phyloP scores from a whole-genome alignment of 2,329 filamentous ascomycete species.

The Xylariaceae sp. region DNA sequence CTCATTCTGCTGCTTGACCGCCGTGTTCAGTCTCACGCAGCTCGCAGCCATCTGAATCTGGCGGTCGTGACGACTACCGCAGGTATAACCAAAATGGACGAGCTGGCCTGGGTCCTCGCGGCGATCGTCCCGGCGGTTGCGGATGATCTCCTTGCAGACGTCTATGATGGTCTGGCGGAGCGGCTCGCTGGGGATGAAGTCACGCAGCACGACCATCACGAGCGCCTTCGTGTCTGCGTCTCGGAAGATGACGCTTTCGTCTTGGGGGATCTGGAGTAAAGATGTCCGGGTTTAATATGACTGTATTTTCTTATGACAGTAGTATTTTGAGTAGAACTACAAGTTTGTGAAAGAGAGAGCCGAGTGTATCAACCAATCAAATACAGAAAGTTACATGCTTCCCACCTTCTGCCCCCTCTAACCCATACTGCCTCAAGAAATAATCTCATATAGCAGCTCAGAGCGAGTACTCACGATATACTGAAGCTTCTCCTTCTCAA shows the following conservation, averaged over 20 bases:
- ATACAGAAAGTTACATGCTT: no score
- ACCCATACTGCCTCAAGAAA: no score
- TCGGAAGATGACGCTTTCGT: constrained; percentile 23
- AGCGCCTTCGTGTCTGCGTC: constrained; percentile 20
- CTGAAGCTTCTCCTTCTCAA: constrained; percentile 11
- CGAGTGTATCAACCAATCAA: no score
- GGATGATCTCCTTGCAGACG: constrained; percentile 14
- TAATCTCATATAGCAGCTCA: no score
- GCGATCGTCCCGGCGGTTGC: constrained; percentile 10
- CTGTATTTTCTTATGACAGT: no score
- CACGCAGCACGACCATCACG: constrained; percentile 19
- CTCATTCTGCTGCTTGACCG: constrained; percentile 4
- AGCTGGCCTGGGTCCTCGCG: constrained; percentile 8
- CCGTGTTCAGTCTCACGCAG: constrained; percentile 2
- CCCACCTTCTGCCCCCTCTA: no score
- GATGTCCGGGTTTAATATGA: no score
- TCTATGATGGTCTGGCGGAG: constrained; percentile 13
- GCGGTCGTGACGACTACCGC: constrained; percentile 8
- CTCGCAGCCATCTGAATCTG: constrained; percentile 10
- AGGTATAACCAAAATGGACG: constrained; percentile 21
- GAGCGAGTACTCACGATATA: constrained; percentile 10
- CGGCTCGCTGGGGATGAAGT: constrained; percentile 17
- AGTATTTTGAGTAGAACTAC: no score
- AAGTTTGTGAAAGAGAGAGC: no score
- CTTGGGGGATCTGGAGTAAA: constrained; percentile 8